Percentiles rank a stretch among this genome's conserved stretches.
These are phyloP conservation scores for Metarhizium album DNA, from an alignment of 2,329 filamentous ascomycete genomes.

Conservation along the genomic window DNA sequence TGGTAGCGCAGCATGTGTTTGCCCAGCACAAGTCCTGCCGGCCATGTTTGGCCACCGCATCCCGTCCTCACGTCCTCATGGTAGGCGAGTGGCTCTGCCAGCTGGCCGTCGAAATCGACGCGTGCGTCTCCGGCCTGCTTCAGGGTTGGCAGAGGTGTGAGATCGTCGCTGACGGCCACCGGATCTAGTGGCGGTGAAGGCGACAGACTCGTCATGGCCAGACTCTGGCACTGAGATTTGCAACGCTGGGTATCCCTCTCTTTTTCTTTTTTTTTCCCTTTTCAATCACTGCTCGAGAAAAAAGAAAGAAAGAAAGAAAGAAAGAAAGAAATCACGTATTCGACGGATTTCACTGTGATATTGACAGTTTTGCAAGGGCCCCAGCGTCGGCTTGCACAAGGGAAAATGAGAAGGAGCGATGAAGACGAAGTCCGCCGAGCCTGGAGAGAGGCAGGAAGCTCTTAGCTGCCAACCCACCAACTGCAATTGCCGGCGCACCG, in stretches of 20 bases:
- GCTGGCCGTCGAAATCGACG: conserved; percentile 61
- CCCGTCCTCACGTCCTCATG: conserved; percentile 80
- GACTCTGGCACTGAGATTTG: neutral
- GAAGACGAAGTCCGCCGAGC: no score
- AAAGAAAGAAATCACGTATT: no score
- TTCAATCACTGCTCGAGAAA: no score
- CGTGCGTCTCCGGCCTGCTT: conserved; percentile 42
- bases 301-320: no score
- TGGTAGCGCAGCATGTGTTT: conserved; percentile 77
- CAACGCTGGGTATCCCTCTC: no score
- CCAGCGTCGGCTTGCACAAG: neutral
- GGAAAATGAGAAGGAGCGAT: neutral
- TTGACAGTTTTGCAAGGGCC: neutral
- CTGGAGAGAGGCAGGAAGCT: neutral
- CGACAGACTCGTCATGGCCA: conserved; percentile 18
- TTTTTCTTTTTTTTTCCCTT: neutral
- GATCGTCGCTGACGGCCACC: conserved; percentile 39
- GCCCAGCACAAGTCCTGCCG: conserved; percentile 78
- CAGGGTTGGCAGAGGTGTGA: conserved; percentile 49
- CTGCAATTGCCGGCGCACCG: neutral
- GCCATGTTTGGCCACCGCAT: conserved; percentile 91
- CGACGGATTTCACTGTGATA: neutral
- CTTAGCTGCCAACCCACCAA: neutral
- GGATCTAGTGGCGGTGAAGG: conserved; percentile 40
- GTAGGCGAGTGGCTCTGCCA: conserved; percentile 59